phyloP scores from a whole-genome alignment of 306 rosid species.

The Datisca glomerata region DNA sequence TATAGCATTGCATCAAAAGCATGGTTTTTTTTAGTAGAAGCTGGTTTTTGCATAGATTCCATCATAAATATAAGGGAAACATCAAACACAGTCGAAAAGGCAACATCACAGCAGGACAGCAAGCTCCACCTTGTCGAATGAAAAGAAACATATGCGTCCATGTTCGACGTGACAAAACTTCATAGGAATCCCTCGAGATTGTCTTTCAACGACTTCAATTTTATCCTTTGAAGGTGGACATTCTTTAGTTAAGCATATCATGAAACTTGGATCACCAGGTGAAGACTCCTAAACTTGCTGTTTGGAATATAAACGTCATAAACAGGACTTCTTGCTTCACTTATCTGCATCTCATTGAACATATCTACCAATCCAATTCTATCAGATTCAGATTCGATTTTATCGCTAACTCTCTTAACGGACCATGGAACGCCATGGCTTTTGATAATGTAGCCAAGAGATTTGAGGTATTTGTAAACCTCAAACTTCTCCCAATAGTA shows the following conservation, averaged over 20 bases:
- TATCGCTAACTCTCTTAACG: conserved; percentile 32
- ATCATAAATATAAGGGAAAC: too few species aligned
- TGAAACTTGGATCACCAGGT: too few species aligned
- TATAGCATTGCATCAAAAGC: too few species aligned
- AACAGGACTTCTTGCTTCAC: conserved; percentile 12
- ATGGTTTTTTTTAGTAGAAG: too few species aligned
- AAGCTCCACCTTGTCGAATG: conserved; percentile 52
- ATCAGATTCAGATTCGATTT: too few species aligned
- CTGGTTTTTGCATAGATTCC: too few species aligned
- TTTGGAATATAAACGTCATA: conserved; percentile 13
- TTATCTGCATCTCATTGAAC: too few species aligned
- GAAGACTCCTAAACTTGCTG: too few species aligned
- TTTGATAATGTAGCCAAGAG: conserved; percentile 64
- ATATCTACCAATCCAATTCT: too few species aligned
- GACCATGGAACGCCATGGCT: conserved; percentile 57
- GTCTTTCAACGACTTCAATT: conserved; percentile 16
- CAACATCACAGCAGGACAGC: conserved; percentile 47
- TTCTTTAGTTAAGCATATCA: too few species aligned
- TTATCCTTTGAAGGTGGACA: conserved; percentile 22
- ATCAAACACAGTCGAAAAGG: too few species aligned
- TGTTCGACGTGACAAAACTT: conserved; percentile 46
- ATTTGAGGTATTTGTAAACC: conserved; percentile 68
- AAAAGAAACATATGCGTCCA: conserved; percentile 63
- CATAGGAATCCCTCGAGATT: conserved; percentile 36
- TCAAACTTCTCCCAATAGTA: conserved; percentile 71